Base-by-base conservation (phyloP, 352 stramenopile genomes). In the Phytophthora citricola region DNA sequence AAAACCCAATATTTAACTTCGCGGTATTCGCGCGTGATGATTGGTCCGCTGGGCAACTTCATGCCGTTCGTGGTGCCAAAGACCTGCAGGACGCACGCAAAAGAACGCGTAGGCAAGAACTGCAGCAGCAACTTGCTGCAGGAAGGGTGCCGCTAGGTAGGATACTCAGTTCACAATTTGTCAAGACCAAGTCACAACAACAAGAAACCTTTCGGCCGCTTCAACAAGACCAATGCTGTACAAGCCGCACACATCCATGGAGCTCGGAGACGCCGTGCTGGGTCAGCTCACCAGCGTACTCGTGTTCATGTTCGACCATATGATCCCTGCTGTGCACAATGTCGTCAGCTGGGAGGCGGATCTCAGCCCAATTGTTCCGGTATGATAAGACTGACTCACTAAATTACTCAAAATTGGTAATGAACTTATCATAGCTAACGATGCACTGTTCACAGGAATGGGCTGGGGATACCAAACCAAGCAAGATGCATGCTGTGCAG, bases 271-370 rank as follows among this genome's bases (percentile, higher is more conserved):
- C 41, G 69, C 75, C 56, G 24, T 71, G 38, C 59, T 86, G 15
- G 71, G 71, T 9, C 71, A 83, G 31, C 40, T 83, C 15, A 74
- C 66, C 22, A 50, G 62, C 40, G 66, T 69, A 2, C 60, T 73
- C 27, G 59, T 85, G 40, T 76, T 71, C 58, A 34, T 81, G 34
- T 63, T 74, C 47, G 78, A 82, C 41, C 70, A 83, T 57, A 68
- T 79, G 48, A 72, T 85, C 50, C 78, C 78, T 0, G 62, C 64
- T 12, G 66, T 85, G 31, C 75, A 78, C 75, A 79, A 71, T 47
- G 71, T 78, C 60, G 45, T 87, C 36, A 82, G 67, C 50, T 87
- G 78, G 78, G 78, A 87, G 11, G 17, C 17, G 17, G 17, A 57
- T 24, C 58, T 73, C 32, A 58, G 58, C 14, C 69, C 65, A 14